These are phyloP conservation scores for Brassica nigra DNA, from an alignment of 345 rosid species.

Conservation along the genomic window DNA sequence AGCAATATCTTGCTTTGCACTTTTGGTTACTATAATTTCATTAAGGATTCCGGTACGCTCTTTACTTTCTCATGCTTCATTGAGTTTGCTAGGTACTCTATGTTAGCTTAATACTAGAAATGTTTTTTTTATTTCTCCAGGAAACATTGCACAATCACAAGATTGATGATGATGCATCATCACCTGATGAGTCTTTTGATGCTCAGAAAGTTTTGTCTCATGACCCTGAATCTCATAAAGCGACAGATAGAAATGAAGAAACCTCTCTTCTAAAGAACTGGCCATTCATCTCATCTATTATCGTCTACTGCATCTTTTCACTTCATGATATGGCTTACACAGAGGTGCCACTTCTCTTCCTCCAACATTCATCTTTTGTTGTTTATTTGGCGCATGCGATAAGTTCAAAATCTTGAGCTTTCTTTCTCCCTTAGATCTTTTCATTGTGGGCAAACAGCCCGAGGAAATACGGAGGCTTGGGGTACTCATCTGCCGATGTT, in stretches of 20 bases:
- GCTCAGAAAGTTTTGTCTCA: not conserved
- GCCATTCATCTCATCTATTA: not conserved
- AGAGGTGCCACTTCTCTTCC: not conserved
- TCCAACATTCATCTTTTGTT: not conserved
- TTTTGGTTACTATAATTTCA: not conserved
- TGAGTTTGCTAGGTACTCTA: not conserved
- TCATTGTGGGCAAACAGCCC: not conserved
- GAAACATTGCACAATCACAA: not conserved
- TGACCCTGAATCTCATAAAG: not conserved
- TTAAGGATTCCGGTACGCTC: not conserved
- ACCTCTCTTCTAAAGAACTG: not conserved
- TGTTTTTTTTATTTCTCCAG: not conserved
- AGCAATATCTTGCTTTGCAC: not conserved
- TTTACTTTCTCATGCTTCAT: not conserved
- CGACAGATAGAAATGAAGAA: not conserved
- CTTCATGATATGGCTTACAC: constrained; percentile 1
- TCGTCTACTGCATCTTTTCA: not conserved
- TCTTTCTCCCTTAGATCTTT: not conserved
- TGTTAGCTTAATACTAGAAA: not conserved
- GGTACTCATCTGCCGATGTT: not conserved
- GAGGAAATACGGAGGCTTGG: not conserved
- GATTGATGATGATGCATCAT: not conserved
- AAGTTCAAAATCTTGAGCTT: not conserved
- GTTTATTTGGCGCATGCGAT: not conserved
- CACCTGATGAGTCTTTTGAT: not conserved